Evolutionary conservation across 1,139 yeast genomes (phyloP).

Genomic region (Saccharomyces hybrid): DNA sequence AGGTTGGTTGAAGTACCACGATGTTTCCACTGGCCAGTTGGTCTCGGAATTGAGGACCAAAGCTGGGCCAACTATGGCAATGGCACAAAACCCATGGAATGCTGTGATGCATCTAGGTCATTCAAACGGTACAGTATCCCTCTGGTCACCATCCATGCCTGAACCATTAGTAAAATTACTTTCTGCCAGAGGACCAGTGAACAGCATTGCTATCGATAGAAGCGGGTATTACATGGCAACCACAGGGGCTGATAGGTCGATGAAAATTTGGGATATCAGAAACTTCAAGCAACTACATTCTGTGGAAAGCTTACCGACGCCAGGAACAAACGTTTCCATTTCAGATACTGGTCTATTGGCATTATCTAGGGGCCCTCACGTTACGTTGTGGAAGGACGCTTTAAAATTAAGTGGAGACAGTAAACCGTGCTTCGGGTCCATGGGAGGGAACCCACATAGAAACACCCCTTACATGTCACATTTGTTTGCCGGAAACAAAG

Average conservation of each 20-base stretch:
- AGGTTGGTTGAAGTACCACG: constrained; percentile 86
- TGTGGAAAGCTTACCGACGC: constrained; percentile 66
- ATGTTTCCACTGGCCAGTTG: constrained; percentile 84
- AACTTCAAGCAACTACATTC: constrained; percentile 64
- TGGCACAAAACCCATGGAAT: constrained; percentile 92
- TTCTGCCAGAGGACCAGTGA: constrained; percentile 77
- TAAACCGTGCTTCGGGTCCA: constrained; percentile 35
- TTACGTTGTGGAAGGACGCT: constrained; percentile 78
- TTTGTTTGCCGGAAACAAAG: constrained; percentile 66
- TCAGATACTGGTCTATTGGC: constrained; percentile 85
- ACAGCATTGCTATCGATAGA: constrained; percentile 80
- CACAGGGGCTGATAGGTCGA: constrained; percentile 75
- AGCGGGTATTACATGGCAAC: constrained; percentile 93
- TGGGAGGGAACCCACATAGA: constrained; percentile 29
- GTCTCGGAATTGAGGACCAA: constrained; percentile 81
- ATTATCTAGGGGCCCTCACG: constrained; percentile 92
- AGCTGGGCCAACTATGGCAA: constrained; percentile 80
- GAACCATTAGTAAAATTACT: constrained; percentile 80
- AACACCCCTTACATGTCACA: constrained; percentile 89
- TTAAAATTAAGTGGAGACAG: constrained; percentile 39
- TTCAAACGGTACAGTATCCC: constrained; percentile 81
- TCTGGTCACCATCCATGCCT: constrained; percentile 90
- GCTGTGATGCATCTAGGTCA: constrained; percentile 94
- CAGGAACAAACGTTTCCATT: constrained; percentile 69
- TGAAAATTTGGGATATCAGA: constrained; percentile 92